These are phyloP conservation scores for Globisporangium canariense DNA, from an alignment of 352 stramenopile genomes.

Conservation along the genomic window DNA sequence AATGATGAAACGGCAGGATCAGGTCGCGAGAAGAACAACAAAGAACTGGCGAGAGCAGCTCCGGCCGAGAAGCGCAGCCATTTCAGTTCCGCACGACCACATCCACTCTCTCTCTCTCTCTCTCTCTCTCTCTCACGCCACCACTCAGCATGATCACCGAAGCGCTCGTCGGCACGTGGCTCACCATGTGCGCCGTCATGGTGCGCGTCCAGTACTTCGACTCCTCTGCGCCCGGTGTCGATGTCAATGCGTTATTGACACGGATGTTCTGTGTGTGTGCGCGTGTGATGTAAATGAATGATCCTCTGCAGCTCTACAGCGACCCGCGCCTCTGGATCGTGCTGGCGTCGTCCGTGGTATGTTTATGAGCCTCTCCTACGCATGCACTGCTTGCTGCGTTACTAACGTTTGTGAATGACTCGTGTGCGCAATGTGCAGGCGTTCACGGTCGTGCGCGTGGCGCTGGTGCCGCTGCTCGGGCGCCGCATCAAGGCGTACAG, in stretches of 20 bases:
- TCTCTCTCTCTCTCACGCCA: not conserved
- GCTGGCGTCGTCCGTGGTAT: constrained; percentile 57
- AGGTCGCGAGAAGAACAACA: constrained; percentile 5
- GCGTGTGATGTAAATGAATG: not conserved
- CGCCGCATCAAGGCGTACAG: constrained; percentile 42
- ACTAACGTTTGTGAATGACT: not conserved
- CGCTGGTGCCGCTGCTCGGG: constrained; percentile 31
- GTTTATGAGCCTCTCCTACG: constrained; percentile 1
- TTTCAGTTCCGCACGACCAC: not conserved
- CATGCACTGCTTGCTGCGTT: not conserved
- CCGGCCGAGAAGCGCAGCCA: constrained; percentile 1
- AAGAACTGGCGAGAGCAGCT: constrained; percentile 4
- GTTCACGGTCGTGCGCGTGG: constrained; percentile 48
- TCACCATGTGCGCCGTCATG: constrained; percentile 61
- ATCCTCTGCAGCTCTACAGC: constrained; percentile 36
- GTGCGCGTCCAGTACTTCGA: constrained; percentile 19
- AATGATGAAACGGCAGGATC: not conserved
- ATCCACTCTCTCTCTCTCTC: not conserved
- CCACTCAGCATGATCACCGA: constrained; percentile 42
- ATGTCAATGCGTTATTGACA: not conserved
- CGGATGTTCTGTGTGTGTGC: not conserved
- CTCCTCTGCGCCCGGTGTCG: not conserved
- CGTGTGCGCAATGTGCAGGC: constrained; percentile 19
- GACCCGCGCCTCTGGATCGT: constrained; percentile 66
- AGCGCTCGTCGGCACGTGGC: constrained; percentile 54